Evolutionary conservation across 768 basidiomycete genomes (phyloP).

Genomic region (Pholiota molesta): DNA sequence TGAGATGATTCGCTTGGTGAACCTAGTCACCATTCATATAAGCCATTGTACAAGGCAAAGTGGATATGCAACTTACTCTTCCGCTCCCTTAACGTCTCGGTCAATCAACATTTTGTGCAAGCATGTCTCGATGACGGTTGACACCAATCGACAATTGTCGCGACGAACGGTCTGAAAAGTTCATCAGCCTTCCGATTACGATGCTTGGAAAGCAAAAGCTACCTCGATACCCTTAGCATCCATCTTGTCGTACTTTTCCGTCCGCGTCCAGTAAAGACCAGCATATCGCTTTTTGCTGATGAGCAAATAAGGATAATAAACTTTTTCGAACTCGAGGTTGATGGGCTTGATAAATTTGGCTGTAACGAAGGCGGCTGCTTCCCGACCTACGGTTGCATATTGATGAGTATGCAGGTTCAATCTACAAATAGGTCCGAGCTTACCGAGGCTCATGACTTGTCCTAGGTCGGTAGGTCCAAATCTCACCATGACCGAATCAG

Average conservation of each 20-base stretch:
- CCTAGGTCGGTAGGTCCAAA: constrained; percentile 90
- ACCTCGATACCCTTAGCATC: constrained; percentile 99
- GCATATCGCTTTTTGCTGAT: constrained; percentile 99
- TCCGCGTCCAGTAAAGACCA: constrained; percentile 95
- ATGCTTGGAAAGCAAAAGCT: constrained; percentile 19
- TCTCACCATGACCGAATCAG: constrained; percentile 98
- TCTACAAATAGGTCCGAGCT: constrained; percentile 20
- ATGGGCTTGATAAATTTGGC: constrained; percentile 92
- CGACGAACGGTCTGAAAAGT: constrained; percentile 85
- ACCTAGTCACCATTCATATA: constrained; percentile 48
- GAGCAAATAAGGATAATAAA: constrained; percentile 96
- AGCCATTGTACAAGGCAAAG: background rate
- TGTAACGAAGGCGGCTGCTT: constrained; percentile 93
- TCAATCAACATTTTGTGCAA: constrained; percentile 98
- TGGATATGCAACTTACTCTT: constrained; percentile 64
- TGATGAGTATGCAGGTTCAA: background rate
- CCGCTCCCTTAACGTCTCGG: constrained; percentile 90
- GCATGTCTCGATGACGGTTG: constrained; percentile 97
- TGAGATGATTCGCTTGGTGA: constrained; percentile 90
- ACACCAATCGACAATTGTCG: constrained; percentile 98
- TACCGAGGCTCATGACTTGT: constrained; percentile 89
- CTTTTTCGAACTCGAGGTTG: constrained; percentile 99
- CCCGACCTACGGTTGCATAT: constrained; percentile 60
- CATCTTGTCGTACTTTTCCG: constrained; percentile 99
- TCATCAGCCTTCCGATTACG: background rate